These are phyloP conservation scores for Blastobotrys niveus DNA, from an alignment of 1,139 yeast species.

Conservation along the genomic window DNA sequence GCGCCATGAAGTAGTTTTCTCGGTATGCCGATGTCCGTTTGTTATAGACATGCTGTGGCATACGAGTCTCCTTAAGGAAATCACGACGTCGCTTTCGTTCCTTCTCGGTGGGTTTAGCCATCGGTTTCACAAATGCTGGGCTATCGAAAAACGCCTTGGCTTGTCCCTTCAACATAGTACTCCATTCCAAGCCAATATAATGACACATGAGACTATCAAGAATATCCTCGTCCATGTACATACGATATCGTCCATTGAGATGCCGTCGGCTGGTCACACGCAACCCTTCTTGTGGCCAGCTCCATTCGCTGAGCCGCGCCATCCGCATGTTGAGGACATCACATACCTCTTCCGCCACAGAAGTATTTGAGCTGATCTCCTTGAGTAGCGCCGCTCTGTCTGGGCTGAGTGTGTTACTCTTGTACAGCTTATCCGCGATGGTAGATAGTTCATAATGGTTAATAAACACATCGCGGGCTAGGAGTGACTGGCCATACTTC, in stretches of 20 bases:
- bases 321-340: slow-evolving; percentile 20
- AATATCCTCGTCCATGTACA: slow-evolving; percentile 20
- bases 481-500: not conserved
- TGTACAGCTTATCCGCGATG: not conserved
- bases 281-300: slow-evolving; percentile 19
- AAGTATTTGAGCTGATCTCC: slow-evolving; percentile 13
- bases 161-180: not conserved
- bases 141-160: slow-evolving; percentile 8
- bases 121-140: slow-evolving; percentile 11
- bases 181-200: slow-evolving; percentile 17
- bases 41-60: not conserved
- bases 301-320: slow-evolving; percentile 16
- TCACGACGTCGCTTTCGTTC: slow-evolving; percentile 4
- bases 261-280: slow-evolving; percentile 15
- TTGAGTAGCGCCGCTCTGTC: slow-evolving; percentile 12
- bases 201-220: slow-evolving; percentile 18
- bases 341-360: slow-evolving; percentile 16
- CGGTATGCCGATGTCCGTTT: not conserved
- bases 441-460: too few relatives aligned
- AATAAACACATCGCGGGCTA: too few relatives aligned
- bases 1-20: slow-evolving; percentile 1
- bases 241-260: slow-evolving; percentile 20
- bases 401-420: not conserved
- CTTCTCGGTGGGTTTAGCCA: slow-evolving; percentile 2
- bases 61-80: not conserved